These are phyloP conservation scores for Chalciporus sp. DNA, from an alignment of 1,284 basidiomycete genomes.

Conservation along the genomic window DNA sequence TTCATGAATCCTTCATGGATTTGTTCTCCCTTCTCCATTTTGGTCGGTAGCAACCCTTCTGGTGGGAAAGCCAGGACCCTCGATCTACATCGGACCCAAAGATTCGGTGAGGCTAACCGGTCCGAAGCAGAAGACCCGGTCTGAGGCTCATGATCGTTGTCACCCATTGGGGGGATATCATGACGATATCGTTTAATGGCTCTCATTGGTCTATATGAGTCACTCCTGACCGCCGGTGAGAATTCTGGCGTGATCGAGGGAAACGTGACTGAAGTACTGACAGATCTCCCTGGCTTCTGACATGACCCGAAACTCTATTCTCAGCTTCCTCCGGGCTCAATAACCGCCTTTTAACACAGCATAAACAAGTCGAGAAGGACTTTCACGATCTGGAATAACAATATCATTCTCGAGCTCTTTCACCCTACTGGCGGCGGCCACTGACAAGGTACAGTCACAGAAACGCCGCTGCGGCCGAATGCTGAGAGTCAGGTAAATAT, in stretches of 20 bases:
- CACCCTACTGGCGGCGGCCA: conserved; percentile 6
- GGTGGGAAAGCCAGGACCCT: conserved; percentile 18
- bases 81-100: background rate
- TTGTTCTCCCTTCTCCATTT: background rate
- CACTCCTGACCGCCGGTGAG: conserved; percentile 13
- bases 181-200: conserved; percentile 13
- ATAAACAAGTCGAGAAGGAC: background rate
- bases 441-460: background rate
- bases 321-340: background rate
- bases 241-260: conserved; percentile 5
- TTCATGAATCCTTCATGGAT: conserved; percentile 1
- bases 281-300: background rate
- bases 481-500: background rate
- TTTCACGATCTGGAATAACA: background rate
- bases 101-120: conserved; percentile 9
- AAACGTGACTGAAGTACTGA: background rate
- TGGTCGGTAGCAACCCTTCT: conserved; percentile 17
- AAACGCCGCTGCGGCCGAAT: background rate
- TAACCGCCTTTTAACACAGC: background rate
- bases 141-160: conserved; percentile 3
- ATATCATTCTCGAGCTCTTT: background rate
- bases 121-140: conserved; percentile 6
- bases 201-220: conserved; percentile 5
- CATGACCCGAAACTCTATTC: conserved; percentile 6
- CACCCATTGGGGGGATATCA: background rate